phyloP scores from a whole-genome alignment of 192 early-diverging fungal species.

The Entomortierella parvispora region DNA sequence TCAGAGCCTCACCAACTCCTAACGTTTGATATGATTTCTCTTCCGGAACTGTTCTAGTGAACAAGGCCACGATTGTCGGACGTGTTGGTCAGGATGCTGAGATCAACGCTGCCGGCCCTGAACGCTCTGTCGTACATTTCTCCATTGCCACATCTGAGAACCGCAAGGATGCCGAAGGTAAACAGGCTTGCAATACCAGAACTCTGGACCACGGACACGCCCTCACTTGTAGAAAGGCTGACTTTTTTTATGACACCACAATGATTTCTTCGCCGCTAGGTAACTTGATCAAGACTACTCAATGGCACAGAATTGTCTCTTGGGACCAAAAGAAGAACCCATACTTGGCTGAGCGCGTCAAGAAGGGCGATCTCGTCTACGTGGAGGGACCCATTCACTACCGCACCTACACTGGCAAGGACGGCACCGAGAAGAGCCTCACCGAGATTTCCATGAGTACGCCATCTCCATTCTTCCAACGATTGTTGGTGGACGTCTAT shows the following conservation, averaged over 20 bases:
- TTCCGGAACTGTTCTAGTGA: slow-evolving; percentile 48
- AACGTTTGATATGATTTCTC: neutral
- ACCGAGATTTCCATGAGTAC: slow-evolving; percentile 64
- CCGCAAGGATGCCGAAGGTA: slow-evolving; percentile 68
- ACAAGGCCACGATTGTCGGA: slow-evolving; percentile 74
- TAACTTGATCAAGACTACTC: slow-evolving; percentile 72
- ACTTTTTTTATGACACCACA: neutral
- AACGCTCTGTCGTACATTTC: slow-evolving; percentile 64
- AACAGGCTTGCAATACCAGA: no score
- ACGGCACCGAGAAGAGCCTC: slow-evolving; percentile 61
- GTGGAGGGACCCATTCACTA: slow-evolving; percentile 74
- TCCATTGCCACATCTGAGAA: slow-evolving; percentile 70
- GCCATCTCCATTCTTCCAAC: neutral
- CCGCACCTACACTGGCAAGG: slow-evolving; percentile 71
- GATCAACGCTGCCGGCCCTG: slow-evolving; percentile 46
- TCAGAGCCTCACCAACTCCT: neutral
- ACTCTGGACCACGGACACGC: no score
- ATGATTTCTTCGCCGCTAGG: slow-evolving; percentile 30
- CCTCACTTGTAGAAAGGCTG: no score
- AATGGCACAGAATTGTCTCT: slow-evolving; percentile 71
- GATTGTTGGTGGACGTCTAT: no score
- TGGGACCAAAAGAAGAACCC: slow-evolving; percentile 53
- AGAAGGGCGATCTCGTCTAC: slow-evolving; percentile 73
- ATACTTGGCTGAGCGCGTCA: slow-evolving; percentile 57
- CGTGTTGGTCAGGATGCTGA: slow-evolving; percentile 69